Conservation (phyloP, 352 stramenopile species). For the Pythium apleroticum region DNA sequence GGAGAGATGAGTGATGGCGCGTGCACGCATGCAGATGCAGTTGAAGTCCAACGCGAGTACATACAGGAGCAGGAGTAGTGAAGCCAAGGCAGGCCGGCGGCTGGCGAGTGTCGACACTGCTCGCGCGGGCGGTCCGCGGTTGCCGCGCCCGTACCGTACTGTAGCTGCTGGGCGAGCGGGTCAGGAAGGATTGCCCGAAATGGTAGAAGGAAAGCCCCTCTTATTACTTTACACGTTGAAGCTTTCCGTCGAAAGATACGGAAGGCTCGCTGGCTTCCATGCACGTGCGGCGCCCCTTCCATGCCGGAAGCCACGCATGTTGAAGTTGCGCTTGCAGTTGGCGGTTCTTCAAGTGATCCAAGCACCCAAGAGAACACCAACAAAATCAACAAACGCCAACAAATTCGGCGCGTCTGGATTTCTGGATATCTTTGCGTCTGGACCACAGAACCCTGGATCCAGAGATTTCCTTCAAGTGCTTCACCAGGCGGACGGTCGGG, state of each 20-base stretch:
- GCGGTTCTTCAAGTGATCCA: conserved; percentile 23
- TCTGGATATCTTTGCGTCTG: no score
- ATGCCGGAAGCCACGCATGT: conserved; percentile 18
- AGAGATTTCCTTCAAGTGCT: neutral
- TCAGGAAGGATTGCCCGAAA: neutral
- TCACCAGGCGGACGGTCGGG: no score
- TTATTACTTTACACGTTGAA: neutral
- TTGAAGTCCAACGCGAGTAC: neutral
- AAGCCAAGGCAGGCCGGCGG: neutral
- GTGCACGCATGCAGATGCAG: neutral
- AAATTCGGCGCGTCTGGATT: neutral
- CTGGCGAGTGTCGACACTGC: conserved; percentile 2
- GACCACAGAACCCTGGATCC: neutral
- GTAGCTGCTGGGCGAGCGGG: neutral
- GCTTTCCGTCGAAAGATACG: conserved; percentile 4
- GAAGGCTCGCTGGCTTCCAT: conserved; percentile 10
- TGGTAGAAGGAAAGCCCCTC: neutral
- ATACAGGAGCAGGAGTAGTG: neutral
- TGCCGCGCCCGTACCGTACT: neutral
- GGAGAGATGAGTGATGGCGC: neutral
- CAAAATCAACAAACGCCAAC: neutral
- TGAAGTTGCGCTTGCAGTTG: conserved; percentile 32
- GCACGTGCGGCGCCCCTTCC: conserved; percentile 7
- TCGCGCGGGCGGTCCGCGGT: neutral
- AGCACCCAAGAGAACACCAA: neutral